Percentiles rank a stretch among this genome's conserved stretches.
Conservation (phyloP, 306 rosid genomes). For the barrel medic (Medicago truncatula) region DNA sequence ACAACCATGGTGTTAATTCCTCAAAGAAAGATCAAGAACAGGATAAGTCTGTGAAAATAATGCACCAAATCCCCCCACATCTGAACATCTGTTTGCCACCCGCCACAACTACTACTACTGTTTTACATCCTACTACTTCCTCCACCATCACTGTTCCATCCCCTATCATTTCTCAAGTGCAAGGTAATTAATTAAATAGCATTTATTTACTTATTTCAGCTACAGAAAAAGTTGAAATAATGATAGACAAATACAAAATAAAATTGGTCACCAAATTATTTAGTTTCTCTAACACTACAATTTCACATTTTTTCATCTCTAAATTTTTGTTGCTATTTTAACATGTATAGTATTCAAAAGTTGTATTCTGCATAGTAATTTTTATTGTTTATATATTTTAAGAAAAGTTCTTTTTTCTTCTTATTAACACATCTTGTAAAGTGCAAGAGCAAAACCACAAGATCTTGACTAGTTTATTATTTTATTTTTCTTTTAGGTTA, state of each 20-base stretch:
- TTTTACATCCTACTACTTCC: slow-evolving; percentile 38
- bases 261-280: background rate
- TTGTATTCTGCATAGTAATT: background rate
- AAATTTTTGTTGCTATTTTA: background rate
- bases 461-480: background rate
- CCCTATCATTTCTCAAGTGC: slow-evolving; percentile 51
- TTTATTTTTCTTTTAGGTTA: background rate
- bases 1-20: slow-evolving; percentile 41
- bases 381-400: background rate
- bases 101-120: slow-evolving; percentile 36
- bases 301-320: background rate
- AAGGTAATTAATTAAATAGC: slow-evolving; percentile 52
- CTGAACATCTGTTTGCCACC: slow-evolving; percentile 48
- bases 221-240: background rate
- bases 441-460: background rate
- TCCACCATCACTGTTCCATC: slow-evolving; percentile 54
- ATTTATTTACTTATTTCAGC: too few species aligned
- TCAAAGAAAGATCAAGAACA: slow-evolving; percentile 57
- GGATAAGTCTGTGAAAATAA: slow-evolving; percentile 46
- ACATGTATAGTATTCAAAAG: background rate
- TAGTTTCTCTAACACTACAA: too few species aligned
- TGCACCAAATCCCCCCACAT: slow-evolving; percentile 48
- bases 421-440: background rate
- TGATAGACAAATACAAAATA: background rate
- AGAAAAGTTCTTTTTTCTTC: background rate